Percentiles rank a stretch among this genome's conserved stretches.
These are phyloP conservation scores for Aspergillus novoparasiticus DNA, from an alignment of 2,329 filamentous ascomycete genomes.

Conservation along the genomic window DNA sequence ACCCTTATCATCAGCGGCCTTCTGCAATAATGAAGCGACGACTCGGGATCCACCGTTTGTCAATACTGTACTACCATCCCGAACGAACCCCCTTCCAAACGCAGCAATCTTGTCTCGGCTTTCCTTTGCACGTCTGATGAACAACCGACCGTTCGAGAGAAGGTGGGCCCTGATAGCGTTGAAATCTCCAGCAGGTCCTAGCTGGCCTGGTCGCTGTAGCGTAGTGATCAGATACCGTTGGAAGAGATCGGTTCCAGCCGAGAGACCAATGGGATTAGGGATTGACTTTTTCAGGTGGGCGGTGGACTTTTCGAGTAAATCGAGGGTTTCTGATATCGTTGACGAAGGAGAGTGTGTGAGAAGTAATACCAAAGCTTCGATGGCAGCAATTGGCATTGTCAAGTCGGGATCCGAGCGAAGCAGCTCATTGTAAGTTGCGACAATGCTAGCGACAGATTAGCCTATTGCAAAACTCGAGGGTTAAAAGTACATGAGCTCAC, in stretches of 20 bases:
- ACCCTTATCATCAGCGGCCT: constrained; percentile 68
- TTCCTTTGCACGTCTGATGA: constrained; percentile 83
- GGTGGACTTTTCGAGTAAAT: constrained; percentile 77
- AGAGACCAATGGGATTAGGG: constrained; percentile 86
- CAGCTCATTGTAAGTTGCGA: constrained; percentile 66
- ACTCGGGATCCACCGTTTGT: constrained; percentile 88
- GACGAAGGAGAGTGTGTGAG: constrained; percentile 77
- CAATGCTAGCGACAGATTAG: constrained; percentile 51
- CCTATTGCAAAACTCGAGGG: not conserved
- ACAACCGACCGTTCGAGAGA: constrained; percentile 80
- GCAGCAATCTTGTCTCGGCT: constrained; percentile 80
- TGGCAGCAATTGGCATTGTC: constrained; percentile 93
- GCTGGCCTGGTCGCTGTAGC: constrained; percentile 57
- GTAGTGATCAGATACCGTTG: constrained; percentile 87
- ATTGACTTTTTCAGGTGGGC: constrained; percentile 75
- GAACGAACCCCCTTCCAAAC: constrained; percentile 76
- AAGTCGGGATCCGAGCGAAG: constrained; percentile 74
- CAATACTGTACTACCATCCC: constrained; percentile 78
- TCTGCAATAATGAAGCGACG: constrained; percentile 74
- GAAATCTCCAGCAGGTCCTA: constrained; percentile 67
- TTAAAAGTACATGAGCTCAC: constrained; percentile 29
- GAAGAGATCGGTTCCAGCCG: constrained; percentile 93
- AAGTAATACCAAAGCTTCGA: constrained; percentile 85
- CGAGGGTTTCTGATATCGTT: constrained; percentile 92
- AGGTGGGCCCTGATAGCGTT: constrained; percentile 81